Percentiles rank a stretch among this genome's conserved stretches.
These are phyloP conservation scores for Achaetomium macrosporum DNA, from an alignment of 2,329 filamentous ascomycete genomes.

Conservation along the genomic window DNA sequence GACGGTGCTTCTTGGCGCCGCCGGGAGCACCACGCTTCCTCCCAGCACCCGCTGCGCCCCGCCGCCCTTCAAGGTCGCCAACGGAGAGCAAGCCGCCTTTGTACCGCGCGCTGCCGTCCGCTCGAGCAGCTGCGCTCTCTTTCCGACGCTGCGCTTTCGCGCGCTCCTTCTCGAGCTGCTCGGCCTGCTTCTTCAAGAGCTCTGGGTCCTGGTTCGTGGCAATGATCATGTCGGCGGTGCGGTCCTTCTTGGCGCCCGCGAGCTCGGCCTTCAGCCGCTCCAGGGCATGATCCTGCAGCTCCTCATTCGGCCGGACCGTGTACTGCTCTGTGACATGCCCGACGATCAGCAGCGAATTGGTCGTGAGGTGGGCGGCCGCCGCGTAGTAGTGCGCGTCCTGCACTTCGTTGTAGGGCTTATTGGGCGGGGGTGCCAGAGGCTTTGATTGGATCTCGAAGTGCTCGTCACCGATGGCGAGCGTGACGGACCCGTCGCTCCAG, in stretches of 20 bases:
- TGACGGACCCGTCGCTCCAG: conserved; percentile 76
- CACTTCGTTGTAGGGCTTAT: conserved; percentile 57
- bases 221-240: conserved; percentile 59
- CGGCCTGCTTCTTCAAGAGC: conserved; percentile 65
- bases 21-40: conserved; percentile 50
- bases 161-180: conserved; percentile 68
- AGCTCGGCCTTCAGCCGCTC: conserved; percentile 62
- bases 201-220: conserved; percentile 69
- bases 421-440: conserved; percentile 55
- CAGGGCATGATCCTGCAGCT: conserved; percentile 65
- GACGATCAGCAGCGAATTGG: conserved; percentile 63
- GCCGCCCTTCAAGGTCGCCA: conserved; percentile 61
- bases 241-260: conserved; percentile 54
- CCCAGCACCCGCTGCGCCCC: conserved; percentile 35
- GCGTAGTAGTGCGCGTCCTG: conserved; percentile 73
- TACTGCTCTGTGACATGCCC: conserved; percentile 72
- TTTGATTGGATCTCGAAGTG: conserved; percentile 73
- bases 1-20: conserved; percentile 46
- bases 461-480: conserved; percentile 66
- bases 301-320: conserved; percentile 60
- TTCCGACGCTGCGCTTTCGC: conserved; percentile 59
- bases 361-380: conserved; percentile 62
- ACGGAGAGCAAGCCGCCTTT: conserved; percentile 55
- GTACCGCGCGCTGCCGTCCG: conserved; percentile 46
- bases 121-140: conserved; percentile 61